Conservation (phyloP, 2,329 filamentous ascomycete species). For the Beauveria caledonica region DNA sequence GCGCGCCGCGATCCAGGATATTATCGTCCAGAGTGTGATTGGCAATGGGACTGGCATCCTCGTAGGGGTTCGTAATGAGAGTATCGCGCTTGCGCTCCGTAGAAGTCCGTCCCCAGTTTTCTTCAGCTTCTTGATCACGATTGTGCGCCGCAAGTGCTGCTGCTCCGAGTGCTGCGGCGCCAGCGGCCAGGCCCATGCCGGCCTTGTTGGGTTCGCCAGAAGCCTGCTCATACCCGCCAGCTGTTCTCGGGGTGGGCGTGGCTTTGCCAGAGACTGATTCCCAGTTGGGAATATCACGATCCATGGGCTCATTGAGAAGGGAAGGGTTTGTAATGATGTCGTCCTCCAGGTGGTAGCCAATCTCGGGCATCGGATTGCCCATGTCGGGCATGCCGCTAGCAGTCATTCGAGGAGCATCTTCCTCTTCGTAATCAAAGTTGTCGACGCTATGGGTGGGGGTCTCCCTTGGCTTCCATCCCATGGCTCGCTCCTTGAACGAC, state of each 20-base stretch:
- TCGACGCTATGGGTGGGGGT: conserved; percentile 53
- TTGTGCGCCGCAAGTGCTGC: conserved; percentile 36
- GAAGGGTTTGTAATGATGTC: conserved; percentile 83
- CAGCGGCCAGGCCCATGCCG: conserved; percentile 43
- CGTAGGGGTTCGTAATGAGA: conserved; percentile 58
- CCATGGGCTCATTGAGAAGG: conserved; percentile 65
- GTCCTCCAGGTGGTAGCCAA: conserved; percentile 52
- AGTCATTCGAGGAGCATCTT: conserved; percentile 47
- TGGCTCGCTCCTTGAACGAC: conserved; percentile 58
- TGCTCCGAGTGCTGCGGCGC: conserved; percentile 45
- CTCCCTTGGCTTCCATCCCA: conserved; percentile 44
- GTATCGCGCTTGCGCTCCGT: conserved; percentile 59
- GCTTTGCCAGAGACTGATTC: conserved; percentile 49
- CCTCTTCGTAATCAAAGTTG: conserved; percentile 39
- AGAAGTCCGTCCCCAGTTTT: conserved; percentile 56
- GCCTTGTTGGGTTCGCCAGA: conserved; percentile 24
- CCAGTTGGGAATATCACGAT: conserved; percentile 21
- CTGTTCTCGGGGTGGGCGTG: conserved; percentile 36
- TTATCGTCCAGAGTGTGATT: conserved; percentile 45
- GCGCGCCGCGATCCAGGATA: conserved; percentile 34
- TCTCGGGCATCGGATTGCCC: conserved; percentile 67
- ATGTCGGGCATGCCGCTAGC: conserved; percentile 62
- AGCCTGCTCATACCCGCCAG: conserved; percentile 19
- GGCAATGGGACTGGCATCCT: conserved; percentile 54
- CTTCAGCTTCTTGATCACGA: conserved; percentile 48